Conservation (phyloP, 805 yeast species). For the Candida xiaguanensis region DNA sequence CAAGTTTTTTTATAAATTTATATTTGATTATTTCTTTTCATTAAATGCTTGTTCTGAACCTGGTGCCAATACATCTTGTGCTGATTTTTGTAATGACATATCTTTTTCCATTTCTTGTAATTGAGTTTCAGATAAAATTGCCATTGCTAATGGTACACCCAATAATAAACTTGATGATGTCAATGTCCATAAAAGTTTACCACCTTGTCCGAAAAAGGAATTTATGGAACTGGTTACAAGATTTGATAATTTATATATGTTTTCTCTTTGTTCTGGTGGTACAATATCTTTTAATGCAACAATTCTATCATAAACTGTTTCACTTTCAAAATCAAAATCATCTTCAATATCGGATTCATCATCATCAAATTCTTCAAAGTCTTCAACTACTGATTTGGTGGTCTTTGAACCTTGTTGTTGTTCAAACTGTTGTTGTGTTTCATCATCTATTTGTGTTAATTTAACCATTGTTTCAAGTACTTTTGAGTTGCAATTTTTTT, state of each 20-base stretch:
- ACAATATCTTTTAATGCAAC: constrained; percentile 88
- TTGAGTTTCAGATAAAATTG: constrained; percentile 90
- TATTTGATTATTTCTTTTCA: constrained; percentile 22
- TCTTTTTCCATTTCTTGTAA: constrained; percentile 92
- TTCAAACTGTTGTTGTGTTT: constrained; percentile 36
- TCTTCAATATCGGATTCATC: constrained; percentile 57
- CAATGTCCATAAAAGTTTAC: constrained; percentile 78
- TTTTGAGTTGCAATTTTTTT: background rate
- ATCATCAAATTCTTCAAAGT: constrained; percentile 34
- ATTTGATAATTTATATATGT: constrained; percentile 33
- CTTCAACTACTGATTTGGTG: constrained; percentile 13
- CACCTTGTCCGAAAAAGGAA: constrained; percentile 55
- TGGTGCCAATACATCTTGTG: constrained; percentile 70
- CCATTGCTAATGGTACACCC: constrained; percentile 89
- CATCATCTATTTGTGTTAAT: constrained; percentile 69
- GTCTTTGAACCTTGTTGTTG: constrained; percentile 26
- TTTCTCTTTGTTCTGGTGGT: constrained; percentile 78
- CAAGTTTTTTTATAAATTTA: constrained; percentile 10
- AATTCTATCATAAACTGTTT: constrained; percentile 81
- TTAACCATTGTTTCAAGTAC: constrained; percentile 53
- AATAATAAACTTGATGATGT: constrained; percentile 80
- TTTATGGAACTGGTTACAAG: constrained; percentile 27
- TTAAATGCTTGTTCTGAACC: constrained; percentile 50
- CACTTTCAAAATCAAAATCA: constrained; percentile 74
- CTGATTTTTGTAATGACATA: constrained; percentile 74